These are phyloP conservation scores for Carex arenaria DNA, from an alignment of 202 grass and related monocot genomes.

Conservation along the genomic window DNA sequence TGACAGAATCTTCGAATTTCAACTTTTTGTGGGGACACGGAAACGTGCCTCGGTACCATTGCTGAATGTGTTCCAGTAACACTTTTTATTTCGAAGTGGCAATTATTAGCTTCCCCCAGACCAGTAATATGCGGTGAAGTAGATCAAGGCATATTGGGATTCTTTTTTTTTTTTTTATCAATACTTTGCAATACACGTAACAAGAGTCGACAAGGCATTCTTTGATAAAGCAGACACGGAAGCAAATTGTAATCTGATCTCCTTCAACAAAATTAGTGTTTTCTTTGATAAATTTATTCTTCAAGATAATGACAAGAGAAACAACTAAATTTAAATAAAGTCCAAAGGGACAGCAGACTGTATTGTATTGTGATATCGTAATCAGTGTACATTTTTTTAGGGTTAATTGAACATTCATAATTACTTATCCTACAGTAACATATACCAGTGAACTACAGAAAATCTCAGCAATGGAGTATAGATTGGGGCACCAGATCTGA, in stretches of 20 bases:
- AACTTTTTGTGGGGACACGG: conserved; percentile 12
- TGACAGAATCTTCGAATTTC: conserved; percentile 5
- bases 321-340: background rate
- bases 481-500: background rate
- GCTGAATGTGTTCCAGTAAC: conserved; percentile 2
- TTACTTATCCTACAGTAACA: background rate
- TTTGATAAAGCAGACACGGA: background rate
- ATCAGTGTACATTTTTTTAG: background rate
- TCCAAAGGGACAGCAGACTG: background rate
- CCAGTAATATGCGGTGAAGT: conserved; percentile 3
- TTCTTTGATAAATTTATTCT: background rate
- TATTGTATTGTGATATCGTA: background rate
- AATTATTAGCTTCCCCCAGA: background rate
- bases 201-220: background rate
- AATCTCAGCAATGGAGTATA: background rate
- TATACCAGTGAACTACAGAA: background rate
- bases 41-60: background rate
- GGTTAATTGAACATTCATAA: background rate
- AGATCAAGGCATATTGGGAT: background rate
- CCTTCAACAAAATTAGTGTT: background rate
- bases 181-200: no score
- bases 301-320: background rate
- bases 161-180: background rate
- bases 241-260: background rate
- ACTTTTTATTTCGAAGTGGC: background rate